Evolutionary conservation across 2,329 filamentous ascomycete species (phyloP), one percentile per base, ranked within the genome.

Genomic region (Penicillium sp.): DNA sequence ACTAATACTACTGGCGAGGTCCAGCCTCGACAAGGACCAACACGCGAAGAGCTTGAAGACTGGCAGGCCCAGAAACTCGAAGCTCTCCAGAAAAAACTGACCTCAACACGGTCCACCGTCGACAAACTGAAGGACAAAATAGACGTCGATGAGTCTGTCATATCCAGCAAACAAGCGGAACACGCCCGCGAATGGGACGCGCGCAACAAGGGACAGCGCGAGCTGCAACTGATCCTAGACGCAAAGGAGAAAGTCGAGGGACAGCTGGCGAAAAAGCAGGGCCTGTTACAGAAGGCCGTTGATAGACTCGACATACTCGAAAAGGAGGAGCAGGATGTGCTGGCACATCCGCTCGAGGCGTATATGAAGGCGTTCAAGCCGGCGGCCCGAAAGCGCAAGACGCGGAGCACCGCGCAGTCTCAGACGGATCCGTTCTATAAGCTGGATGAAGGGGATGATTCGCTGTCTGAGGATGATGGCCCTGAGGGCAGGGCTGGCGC

Each of bases 391-490:
- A 52, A 16, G 9, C 26, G 26, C 11, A 52, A 43, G n/a, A 42
- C 35, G 49, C 30, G 21, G 6, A 30, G 5, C 14, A 11, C 23
- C 9, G 14, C 14, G 2, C 23, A 18, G 46, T 30, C 23, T 47
- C 46, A 47, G 24, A 26, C 14, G 7, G 11, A n/a, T 52, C 21
- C 2, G 2, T 42, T n/a, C 30, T 30, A 20, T 38, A 43, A 50
- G 5, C 33, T 43, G 12, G 21, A 50, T 9, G 47, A 48, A 30
- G 56, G 50, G 5, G 47, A 58, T 16, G 56, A 58, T 11, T 53
- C 49, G 11, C 46, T 58, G 24, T 54, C 50, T 2, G 56, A 58
- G 26, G 23, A 21, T 1, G 18, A 30, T 2, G 21, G 35, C 12
- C 20, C 43, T 4, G n/a, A 38, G 16, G n/a, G 12, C 20, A 35